Conservation (phyloP, 1,284 basidiomycete species). For the Cutaneotrichosporon dermatis region DNA sequence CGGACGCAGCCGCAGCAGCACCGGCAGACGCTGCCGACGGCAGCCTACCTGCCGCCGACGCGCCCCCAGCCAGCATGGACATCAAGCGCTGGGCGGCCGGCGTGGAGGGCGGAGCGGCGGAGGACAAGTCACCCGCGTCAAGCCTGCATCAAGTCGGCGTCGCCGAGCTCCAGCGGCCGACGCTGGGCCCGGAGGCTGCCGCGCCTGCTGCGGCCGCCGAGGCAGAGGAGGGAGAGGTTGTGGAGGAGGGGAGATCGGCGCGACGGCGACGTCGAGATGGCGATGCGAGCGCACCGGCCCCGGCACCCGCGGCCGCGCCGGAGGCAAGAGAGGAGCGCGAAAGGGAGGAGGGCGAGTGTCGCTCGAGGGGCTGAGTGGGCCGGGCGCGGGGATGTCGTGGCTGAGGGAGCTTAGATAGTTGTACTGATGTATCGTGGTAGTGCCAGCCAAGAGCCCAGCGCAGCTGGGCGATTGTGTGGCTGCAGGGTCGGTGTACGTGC, state of each 20-base stretch:
- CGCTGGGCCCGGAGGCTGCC: too few species aligned
- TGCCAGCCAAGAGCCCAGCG: too few species aligned
- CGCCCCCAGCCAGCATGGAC: constrained; percentile 7
- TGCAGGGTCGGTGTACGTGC: too few species aligned
- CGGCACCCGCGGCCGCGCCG: background rate
- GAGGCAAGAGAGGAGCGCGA: background rate
- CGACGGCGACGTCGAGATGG: constrained; percentile 22
- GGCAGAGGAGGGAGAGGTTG: too few species aligned
- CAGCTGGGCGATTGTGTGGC: too few species aligned
- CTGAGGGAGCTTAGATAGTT: constrained; percentile 18
- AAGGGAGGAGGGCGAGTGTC: background rate
- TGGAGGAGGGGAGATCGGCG: background rate
- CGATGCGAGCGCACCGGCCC: background rate
- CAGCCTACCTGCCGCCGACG: background rate
- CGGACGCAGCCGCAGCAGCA: background rate
- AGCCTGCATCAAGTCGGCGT: background rate
- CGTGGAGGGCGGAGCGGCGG: constrained; percentile 6
- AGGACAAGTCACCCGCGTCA: background rate
- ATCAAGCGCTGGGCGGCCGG: constrained; percentile 21
- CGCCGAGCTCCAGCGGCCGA: background rate
- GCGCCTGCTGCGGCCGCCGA: too few species aligned
- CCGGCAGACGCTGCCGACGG: background rate
- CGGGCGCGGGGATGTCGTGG: constrained; percentile 24
- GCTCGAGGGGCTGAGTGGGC: constrained; percentile 5
- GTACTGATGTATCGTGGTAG: too few species aligned